These are phyloP conservation scores for Phytophthora uliginosa DNA, from an alignment of 352 stramenopile genomes.

Conservation along the genomic window DNA sequence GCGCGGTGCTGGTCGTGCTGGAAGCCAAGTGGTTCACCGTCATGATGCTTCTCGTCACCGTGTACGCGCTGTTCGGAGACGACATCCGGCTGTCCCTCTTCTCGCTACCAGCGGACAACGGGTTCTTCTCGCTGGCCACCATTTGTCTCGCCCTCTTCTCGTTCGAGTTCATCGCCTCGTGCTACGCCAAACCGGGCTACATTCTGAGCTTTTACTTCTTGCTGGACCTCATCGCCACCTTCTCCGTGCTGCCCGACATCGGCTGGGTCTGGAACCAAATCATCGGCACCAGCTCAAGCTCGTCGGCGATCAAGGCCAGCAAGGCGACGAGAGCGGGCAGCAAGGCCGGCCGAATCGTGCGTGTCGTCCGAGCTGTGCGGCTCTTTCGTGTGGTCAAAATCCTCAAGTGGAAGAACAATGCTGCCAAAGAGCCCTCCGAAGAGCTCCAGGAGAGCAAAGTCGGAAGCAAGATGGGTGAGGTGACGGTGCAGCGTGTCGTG, in stretches of 20 bases:
- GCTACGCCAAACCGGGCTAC: slow-evolving; percentile 81
- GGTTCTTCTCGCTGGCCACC: slow-evolving; percentile 88
- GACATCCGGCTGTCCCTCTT: slow-evolving; percentile 91
- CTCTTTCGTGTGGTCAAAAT: slow-evolving; percentile 91
- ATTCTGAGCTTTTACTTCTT: slow-evolving; percentile 94
- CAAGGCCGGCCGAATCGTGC: slow-evolving; percentile 89
- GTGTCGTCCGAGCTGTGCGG: slow-evolving; percentile 82
- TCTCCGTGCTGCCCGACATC: slow-evolving; percentile 89
- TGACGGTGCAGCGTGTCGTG: slow-evolving; percentile 87
- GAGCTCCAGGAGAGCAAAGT: slow-evolving; percentile 90
- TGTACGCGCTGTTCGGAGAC: slow-evolving; percentile 95
- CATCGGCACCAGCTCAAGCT: slow-evolving; percentile 63
- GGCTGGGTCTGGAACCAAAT: slow-evolving; percentile 85
- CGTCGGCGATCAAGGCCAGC: slow-evolving; percentile 72
- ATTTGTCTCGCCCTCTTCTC: slow-evolving; percentile 92
- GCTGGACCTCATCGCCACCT: slow-evolving; percentile 87
- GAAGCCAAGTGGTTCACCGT: slow-evolving; percentile 83
- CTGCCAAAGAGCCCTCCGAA: slow-evolving; percentile 39
- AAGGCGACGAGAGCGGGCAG: slow-evolving; percentile 78
- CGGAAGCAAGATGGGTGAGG: slow-evolving; percentile 91
- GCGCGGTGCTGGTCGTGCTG: slow-evolving; percentile 57
- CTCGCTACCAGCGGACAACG: slow-evolving; percentile 73
- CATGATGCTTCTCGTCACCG: slow-evolving; percentile 92
- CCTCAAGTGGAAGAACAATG: slow-evolving; percentile 87
- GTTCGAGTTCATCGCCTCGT: slow-evolving; percentile 89